These are phyloP conservation scores for Gossypioides kirkii DNA, from an alignment of 345 rosid species.

Conservation along the genomic window DNA sequence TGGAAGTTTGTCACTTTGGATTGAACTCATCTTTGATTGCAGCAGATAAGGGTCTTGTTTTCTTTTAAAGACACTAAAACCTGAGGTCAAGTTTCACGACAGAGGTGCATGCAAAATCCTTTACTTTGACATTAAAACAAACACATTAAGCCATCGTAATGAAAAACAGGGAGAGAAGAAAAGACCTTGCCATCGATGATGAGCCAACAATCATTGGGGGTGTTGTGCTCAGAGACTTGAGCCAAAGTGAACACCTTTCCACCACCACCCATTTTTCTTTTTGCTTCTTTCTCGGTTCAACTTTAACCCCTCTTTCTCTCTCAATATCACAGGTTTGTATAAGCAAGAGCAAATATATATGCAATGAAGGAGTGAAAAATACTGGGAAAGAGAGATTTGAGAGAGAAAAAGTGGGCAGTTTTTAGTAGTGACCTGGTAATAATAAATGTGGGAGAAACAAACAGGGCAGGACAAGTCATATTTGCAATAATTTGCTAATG, in stretches of 20 bases:
- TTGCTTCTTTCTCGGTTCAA: background rate
- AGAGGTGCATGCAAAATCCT: background rate
- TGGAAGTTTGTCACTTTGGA: background rate
- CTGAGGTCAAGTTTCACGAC: background rate
- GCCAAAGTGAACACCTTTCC: conserved; percentile 57
- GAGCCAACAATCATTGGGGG: conserved; percentile 60
- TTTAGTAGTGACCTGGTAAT: background rate
- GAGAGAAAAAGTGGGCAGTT: background rate
- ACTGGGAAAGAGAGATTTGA: background rate
- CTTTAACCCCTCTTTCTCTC: background rate
- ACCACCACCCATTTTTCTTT: conserved; percentile 35
- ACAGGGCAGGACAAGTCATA: no score
- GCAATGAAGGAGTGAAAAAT: background rate
- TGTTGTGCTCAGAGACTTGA: conserved; percentile 59
- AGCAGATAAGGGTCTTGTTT: background rate
- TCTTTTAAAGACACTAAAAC: background rate
- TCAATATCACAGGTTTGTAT: background rate
- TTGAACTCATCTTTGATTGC: background rate
- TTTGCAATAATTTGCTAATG: no score
- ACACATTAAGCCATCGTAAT: background rate
- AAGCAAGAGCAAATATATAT: no score
- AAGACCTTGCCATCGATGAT: conserved; percentile 55
- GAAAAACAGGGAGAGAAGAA: background rate
- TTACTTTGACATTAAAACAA: background rate
- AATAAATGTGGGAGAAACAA: background rate